Conservation (phyloP, 441 rosid species). For the Aleurites moluccanus region DNA sequence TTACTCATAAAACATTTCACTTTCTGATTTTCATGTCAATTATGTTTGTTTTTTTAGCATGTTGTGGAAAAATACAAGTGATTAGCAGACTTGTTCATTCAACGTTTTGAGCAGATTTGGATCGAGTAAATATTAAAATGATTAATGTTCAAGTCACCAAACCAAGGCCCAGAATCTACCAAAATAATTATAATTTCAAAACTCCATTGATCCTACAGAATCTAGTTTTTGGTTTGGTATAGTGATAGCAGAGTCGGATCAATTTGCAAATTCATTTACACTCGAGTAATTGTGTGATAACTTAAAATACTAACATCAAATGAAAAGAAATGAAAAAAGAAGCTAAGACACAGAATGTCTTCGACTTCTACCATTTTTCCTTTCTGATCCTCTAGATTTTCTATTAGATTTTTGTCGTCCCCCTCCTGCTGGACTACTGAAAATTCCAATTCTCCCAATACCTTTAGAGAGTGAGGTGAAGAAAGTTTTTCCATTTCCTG, state of each 20-base stretch:
- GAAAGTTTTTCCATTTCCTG: conserved; percentile 68
- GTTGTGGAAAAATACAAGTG: too few relatives aligned
- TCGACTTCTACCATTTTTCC: conserved; percentile 52
- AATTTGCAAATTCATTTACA: background rate
- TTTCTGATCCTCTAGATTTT: conserved; percentile 52
- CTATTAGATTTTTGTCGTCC: conserved; percentile 52
- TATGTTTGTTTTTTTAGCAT: too few relatives aligned
- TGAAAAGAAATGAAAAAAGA: background rate
- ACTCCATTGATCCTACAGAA: too few relatives aligned
- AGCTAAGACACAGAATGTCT: conserved; percentile 51
- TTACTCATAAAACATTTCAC: too few relatives aligned
- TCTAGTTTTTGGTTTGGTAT: too few relatives aligned
- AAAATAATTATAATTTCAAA: too few relatives aligned
- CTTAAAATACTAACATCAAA: conserved; percentile 10
- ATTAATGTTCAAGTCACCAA: too few relatives aligned
- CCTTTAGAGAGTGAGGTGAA: conserved; percentile 77
- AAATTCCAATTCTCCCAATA: conserved; percentile 63
- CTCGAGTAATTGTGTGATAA: conserved; percentile 6
- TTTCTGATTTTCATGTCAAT: too few relatives aligned
- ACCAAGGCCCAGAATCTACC: too few relatives aligned
- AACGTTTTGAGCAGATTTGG: too few relatives aligned
- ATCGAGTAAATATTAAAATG: too few relatives aligned
- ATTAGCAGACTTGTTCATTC: too few relatives aligned
- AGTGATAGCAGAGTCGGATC: background rate
- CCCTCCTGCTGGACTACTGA: conserved; percentile 48